Conservation (phyloP, 2,329 filamentous ascomycete species). For the Fusarium irregulare region DNA sequence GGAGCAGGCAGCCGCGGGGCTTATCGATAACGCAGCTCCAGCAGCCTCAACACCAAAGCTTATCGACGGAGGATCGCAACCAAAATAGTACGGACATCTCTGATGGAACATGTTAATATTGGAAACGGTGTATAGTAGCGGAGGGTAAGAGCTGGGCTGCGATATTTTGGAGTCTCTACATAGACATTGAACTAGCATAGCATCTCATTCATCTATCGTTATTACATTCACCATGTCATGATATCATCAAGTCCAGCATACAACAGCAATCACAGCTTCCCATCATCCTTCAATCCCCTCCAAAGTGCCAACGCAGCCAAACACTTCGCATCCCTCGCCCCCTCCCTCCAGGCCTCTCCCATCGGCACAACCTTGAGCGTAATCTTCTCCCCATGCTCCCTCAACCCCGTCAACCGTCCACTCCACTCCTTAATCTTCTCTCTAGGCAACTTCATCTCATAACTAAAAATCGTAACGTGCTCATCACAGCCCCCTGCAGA, state of each 20-base stretch:
- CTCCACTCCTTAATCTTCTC: constrained; percentile 64
- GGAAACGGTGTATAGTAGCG: no score
- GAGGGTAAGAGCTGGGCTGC: no score
- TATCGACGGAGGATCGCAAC: neutral
- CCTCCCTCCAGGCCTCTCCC: constrained; percentile 68
- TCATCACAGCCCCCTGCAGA: constrained; percentile 71
- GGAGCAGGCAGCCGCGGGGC: constrained; percentile 42
- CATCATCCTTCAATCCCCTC: constrained; percentile 64
- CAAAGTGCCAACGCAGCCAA: constrained; percentile 69
- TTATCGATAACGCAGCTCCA: constrained; percentile 40
- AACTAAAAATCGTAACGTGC: constrained; percentile 67
- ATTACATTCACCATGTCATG: neutral
- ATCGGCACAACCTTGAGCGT: constrained; percentile 69
- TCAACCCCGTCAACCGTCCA: constrained; percentile 67
- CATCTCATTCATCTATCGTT: no score
- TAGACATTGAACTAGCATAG: no score
- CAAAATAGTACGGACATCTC: no score
- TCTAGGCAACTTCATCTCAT: constrained; percentile 64
- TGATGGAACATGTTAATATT: no score
- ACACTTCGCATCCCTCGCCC: constrained; percentile 69
- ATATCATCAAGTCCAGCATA: neutral
- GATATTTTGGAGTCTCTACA: no score
- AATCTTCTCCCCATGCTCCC: constrained; percentile 70
- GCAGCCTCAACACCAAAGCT: neutral
- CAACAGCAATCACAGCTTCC: constrained; percentile 48